Percentiles rank a stretch among this genome's conserved stretches.
Conservation (phyloP, 306 rosid species). For the Trichosanthes cucumerina region DNA sequence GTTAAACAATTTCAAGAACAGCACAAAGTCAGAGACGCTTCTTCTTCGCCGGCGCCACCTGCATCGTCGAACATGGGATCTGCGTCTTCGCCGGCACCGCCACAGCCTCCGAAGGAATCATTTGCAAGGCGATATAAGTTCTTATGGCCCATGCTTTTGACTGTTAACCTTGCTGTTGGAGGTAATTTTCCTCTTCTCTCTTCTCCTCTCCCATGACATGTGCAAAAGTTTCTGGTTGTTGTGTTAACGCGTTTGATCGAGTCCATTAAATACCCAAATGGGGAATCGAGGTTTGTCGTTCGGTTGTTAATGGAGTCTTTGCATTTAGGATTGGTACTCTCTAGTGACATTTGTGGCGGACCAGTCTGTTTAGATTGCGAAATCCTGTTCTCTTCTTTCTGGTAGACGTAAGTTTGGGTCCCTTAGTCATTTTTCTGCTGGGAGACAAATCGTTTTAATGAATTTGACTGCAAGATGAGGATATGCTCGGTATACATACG, state of each 20-base stretch:
- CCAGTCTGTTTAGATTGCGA: neutral
- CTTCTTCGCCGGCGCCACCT: constrained; percentile 28
- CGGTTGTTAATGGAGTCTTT: neutral
- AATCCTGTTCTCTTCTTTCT: neutral
- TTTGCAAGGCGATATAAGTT: constrained; percentile 72
- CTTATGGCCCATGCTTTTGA: constrained; percentile 72
- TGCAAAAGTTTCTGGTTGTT: neutral
- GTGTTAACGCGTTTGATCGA: neutral
- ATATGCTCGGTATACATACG: neutral
- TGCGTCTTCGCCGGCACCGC: constrained; percentile 30
- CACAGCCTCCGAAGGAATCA: constrained; percentile 48
- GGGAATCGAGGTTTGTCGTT: neutral
- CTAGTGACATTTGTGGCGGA: neutral
- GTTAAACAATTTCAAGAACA: constrained; percentile 47
- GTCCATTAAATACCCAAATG: neutral
- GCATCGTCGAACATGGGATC: constrained; percentile 20
- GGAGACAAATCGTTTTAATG: neutral
- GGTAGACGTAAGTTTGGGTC: neutral
- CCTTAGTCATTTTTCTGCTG: neutral
- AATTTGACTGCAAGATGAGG: neutral
- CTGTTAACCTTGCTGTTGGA: constrained; percentile 78
- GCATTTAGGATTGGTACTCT: neutral
- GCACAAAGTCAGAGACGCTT: constrained; percentile 24
- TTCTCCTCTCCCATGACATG: neutral
- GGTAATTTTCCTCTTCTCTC: constrained; percentile 33